Conservation (phyloP, 2,329 filamentous ascomycete species). For the Cercospora berteroae region DNA sequence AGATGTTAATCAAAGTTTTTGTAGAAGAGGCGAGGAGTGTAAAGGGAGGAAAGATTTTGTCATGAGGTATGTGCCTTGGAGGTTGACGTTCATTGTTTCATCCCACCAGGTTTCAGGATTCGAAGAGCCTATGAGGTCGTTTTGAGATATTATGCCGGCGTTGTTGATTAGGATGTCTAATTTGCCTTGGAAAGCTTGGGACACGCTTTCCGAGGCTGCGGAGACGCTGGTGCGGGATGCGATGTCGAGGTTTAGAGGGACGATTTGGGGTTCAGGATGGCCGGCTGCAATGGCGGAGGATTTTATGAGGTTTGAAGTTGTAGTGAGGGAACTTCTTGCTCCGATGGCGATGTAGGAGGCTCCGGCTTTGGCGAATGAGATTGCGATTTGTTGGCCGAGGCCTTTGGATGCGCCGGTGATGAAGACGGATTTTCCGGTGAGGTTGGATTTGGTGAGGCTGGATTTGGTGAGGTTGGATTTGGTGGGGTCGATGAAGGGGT, state of each 20-base stretch:
- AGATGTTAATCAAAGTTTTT: neutral
- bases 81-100: neutral
- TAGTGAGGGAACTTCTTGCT: neutral
- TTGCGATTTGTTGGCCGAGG: neutral
- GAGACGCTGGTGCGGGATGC: neutral
- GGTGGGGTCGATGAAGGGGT: neutral
- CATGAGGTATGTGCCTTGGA: neutral
- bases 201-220: neutral
- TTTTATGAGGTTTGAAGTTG: neutral
- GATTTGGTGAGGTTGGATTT: neutral
- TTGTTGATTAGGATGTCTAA: neutral
- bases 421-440: neutral
- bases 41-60: neutral
- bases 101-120: neutral
- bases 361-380: neutral
- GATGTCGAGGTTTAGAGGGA: neutral
- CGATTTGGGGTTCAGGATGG: neutral
- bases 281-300: neutral
- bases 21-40: neutral
- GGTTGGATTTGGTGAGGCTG: neutral
- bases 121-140: neutral
- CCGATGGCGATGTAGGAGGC: neutral
- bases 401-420: neutral
- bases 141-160: neutral
- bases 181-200: neutral